A percentile compares a stretch with the other conserved stretches of the same genome.
These are phyloP conservation scores for Aspergillus luchuensis DNA, from an alignment of 2,329 filamentous ascomycete species.

Conservation along the genomic window DNA sequence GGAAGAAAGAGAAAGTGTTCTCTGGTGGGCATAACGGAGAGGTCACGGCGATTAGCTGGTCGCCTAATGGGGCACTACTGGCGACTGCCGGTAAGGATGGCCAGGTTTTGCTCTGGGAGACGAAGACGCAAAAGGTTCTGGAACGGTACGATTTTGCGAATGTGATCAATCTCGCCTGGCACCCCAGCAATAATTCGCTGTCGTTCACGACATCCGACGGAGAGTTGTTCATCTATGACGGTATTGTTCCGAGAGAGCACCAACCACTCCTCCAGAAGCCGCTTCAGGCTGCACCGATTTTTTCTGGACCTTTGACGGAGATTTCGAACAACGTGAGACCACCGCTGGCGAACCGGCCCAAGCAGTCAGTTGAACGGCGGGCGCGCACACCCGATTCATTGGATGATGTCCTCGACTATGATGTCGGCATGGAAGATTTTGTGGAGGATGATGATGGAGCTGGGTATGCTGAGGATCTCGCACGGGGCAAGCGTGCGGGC, in stretches of 20 bases:
- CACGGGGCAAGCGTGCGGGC: slow-evolving; percentile 64
- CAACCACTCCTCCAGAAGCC: slow-evolving; percentile 52
- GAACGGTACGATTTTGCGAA: slow-evolving; percentile 77
- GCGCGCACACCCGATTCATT: slow-evolving; percentile 72
- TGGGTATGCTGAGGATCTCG: slow-evolving; percentile 71
- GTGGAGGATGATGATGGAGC: slow-evolving; percentile 94
- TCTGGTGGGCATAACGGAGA: slow-evolving; percentile 77
- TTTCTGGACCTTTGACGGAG: slow-evolving; percentile 75
- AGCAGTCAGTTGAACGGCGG: slow-evolving; percentile 54
- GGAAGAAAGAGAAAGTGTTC: slow-evolving; percentile 83
- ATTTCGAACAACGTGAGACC: slow-evolving; percentile 66
- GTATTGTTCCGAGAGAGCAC: slow-evolving; percentile 57
- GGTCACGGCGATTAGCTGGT: slow-evolving; percentile 88
- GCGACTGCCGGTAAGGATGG: slow-evolving; percentile 61
- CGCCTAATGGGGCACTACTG: slow-evolving; percentile 87
- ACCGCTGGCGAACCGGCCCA: slow-evolving; percentile 58
- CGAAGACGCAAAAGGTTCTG: slow-evolving; percentile 79
- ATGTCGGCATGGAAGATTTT: slow-evolving; percentile 73
- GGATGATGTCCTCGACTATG: slow-evolving; percentile 74
- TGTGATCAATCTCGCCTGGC: slow-evolving; percentile 86
- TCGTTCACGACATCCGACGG: slow-evolving; percentile 93
- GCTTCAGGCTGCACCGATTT: slow-evolving; percentile 78
- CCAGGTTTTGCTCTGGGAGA: slow-evolving; percentile 73
- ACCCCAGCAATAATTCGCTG: slow-evolving; percentile 81
- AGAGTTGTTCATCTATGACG: slow-evolving; percentile 82